Evolutionary conservation across 768 basidiomycete genomes (phyloP).

Genomic region (Tulasnella calospora): DNA sequence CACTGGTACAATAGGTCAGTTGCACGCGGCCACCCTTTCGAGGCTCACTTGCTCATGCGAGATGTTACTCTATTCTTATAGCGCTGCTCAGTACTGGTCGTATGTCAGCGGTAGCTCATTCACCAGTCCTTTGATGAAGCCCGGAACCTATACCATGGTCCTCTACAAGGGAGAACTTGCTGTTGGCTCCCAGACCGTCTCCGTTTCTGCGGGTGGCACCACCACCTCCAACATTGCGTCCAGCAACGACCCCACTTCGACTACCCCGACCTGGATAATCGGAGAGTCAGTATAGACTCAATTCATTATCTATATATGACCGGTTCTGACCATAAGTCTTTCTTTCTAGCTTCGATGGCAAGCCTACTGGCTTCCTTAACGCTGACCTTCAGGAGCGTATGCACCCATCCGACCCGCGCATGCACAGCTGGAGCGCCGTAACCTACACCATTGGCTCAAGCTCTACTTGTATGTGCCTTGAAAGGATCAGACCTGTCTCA

Average conservation of each 20-base stretch:
- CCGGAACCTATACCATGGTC: slow-evolving; percentile 47
- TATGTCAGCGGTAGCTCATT: slow-evolving; percentile 42
- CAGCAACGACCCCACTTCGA: slow-evolving; percentile 29
- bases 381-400: slow-evolving; percentile 33
- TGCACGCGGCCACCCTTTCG: not conserved
- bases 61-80: slow-evolving; percentile 35
- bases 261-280: slow-evolving; percentile 29
- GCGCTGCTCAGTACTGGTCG: slow-evolving; percentile 48
- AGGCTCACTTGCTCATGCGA: not conserved
- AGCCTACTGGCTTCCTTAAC: slow-evolving; percentile 42
- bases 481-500: too few relatives aligned
- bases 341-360: slow-evolving; percentile 1
- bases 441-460: slow-evolving; percentile 9
- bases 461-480: not conserved
- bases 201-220: slow-evolving; percentile 42
- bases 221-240: slow-evolving; percentile 34
- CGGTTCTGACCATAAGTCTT: not conserved
- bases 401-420: not conserved
- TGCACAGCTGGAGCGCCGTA: not conserved
- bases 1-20: slow-evolving; percentile 15
- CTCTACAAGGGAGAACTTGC: slow-evolving; percentile 47
- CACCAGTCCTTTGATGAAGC: slow-evolving; percentile 46
- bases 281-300: slow-evolving; percentile 31
- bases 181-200: slow-evolving; percentile 43
- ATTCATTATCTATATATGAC: not conserved